These are phyloP conservation scores for Coemansia sp. DNA, from an alignment of 192 early-diverging fungal genomes.

Conservation along the genomic window DNA sequence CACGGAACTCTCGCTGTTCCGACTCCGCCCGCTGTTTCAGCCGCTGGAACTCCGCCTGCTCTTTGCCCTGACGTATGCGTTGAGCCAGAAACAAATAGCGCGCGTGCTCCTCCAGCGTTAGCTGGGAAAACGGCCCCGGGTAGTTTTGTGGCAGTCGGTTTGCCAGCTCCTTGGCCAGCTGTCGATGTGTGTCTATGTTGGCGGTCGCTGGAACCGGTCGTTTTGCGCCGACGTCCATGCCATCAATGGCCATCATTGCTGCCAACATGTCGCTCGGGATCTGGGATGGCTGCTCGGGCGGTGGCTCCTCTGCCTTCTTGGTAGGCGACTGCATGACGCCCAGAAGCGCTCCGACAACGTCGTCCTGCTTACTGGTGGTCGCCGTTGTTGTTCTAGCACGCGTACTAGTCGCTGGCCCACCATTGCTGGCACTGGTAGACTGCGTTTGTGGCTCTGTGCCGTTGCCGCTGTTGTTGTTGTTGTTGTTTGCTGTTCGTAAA, in stretches of 20 bases:
- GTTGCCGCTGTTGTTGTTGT: not conserved
- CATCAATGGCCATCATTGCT: slow-evolving; percentile 50
- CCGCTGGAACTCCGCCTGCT: slow-evolving; percentile 27
- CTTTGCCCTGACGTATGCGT: slow-evolving; percentile 8
- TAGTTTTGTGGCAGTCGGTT: slow-evolving; percentile 32
- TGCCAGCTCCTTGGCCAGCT: not conserved
- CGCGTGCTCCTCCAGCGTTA: slow-evolving; percentile 31
- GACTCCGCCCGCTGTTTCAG: slow-evolving; percentile 25
- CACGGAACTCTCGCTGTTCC: slow-evolving; percentile 43
- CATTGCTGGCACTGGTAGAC: not conserved
- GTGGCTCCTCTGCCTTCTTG: not conserved
- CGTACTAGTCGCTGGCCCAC: not conserved
- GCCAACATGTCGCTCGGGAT: slow-evolving; percentile 45
- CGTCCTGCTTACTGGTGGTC: slow-evolving; percentile 3
- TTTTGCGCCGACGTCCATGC: slow-evolving; percentile 2
- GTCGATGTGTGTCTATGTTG: not conserved
- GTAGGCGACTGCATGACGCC: slow-evolving; percentile 43
- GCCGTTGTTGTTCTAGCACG: not conserved
- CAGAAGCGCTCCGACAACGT: slow-evolving; percentile 44
- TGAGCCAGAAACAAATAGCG: slow-evolving; percentile 14
- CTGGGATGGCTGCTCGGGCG: not conserved
- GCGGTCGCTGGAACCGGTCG: not conserved
- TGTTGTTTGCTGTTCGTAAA: slow-evolving; percentile 13
- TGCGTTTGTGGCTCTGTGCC: not conserved
- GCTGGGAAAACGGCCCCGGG: slow-evolving; percentile 40